phyloP scores from a whole-genome alignment of 495 filamentous ascomycete genomes.

The Tuber brumale region DNA sequence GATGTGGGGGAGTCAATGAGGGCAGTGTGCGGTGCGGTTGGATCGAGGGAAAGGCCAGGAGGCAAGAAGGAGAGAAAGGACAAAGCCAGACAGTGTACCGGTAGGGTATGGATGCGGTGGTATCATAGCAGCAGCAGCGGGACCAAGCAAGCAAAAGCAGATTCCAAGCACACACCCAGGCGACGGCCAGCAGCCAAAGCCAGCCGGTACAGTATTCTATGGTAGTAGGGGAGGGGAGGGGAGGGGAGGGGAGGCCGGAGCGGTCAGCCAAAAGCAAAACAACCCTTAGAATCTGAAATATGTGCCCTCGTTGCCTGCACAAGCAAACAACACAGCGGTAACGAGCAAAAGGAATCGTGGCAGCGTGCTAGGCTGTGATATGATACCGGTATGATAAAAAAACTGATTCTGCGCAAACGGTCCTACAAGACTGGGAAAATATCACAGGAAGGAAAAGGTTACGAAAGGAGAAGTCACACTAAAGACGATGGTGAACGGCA shows the following conservation, averaged over 20 bases:
- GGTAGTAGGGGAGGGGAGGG: background rate
- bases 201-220: constrained; percentile 5
- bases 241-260: background rate
- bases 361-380: background rate
- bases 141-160: background rate
- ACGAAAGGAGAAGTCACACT: background rate
- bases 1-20: background rate
- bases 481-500: background rate
- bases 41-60: constrained; percentile 5
- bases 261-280: constrained; percentile 1
- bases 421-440: background rate
- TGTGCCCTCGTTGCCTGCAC: constrained; percentile 4
- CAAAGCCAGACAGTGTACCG: constrained; percentile 10
- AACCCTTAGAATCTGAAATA: constrained; percentile 9
- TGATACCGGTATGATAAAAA: background rate
- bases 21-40: background rate
- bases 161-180: constrained; percentile 10
- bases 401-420: background rate
- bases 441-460: too few species aligned
- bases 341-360: background rate
- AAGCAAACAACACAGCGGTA: constrained; percentile 6
- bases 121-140: background rate
- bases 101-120: background rate
- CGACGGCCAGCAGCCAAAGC: constrained; percentile 12
- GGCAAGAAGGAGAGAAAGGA: constrained; percentile 6